A percentile compares a stretch with the other conserved stretches of the same genome.
phyloP scores from a whole-genome alignment of 768 basidiomycete genomes.

The Paxillus rubicundulus region DNA sequence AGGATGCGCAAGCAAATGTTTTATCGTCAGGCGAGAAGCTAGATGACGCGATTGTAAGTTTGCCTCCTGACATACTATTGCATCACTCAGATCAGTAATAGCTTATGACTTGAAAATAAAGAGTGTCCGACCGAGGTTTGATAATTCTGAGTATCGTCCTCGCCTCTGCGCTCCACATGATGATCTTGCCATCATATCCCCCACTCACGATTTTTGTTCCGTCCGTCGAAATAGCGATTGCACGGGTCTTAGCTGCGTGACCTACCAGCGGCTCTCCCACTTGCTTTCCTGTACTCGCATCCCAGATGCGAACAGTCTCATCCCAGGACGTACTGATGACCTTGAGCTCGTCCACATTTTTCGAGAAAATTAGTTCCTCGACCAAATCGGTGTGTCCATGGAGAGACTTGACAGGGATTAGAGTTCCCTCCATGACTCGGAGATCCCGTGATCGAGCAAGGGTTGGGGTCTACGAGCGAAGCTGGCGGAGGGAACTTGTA shows the following conservation, averaged over 20 bases:
- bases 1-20: constrained; percentile 4
- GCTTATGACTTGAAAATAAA: too few species aligned
- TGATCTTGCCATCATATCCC: constrained; percentile 4
- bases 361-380: too few species aligned
- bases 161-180: constrained; percentile 12
- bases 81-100: background rate
- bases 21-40: constrained; percentile 14
- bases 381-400: too few species aligned
- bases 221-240: constrained; percentile 14
- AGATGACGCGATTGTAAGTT: background rate
- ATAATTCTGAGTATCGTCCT: constrained; percentile 25
- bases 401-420: too few species aligned
- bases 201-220: constrained; percentile 9
- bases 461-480: too few species aligned
- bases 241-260: background rate
- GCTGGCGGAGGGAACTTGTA: too few species aligned
- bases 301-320: constrained; percentile 1
- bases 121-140: background rate
- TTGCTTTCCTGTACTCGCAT: background rate
- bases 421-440: too few species aligned
- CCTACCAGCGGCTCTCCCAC: background rate
- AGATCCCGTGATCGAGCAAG: too few species aligned
- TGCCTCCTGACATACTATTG: background rate
- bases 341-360: too few species aligned
- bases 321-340: background rate